Base-by-base conservation (phyloP, 192 early-diverging fungal genomes). In the Gigaspora rosea region DNA sequence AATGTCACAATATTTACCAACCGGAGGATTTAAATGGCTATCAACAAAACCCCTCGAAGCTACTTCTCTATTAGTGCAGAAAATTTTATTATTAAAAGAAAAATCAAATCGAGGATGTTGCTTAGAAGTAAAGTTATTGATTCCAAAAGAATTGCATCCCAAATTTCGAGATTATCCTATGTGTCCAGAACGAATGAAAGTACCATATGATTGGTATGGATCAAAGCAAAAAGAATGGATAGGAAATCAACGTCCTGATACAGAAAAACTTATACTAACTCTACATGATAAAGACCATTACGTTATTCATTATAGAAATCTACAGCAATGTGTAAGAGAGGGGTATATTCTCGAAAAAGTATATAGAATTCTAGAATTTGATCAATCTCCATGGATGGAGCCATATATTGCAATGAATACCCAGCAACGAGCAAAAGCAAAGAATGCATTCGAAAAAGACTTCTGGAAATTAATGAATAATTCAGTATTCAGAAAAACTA, bases 381-480 rank as follows among this genome's bases (percentile, higher is more conserved):
- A 73, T 0, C 56, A 73, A 73, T 73, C 71, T 4, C 71, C 52
- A 13, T 73, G 71, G 52, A n/a, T 16, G 54, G 15, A 33, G 57
- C 0, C 57, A 73, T 57, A 73, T 57, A 1, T n/a, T n/a, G 54
- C 52, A 36, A 57, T 36, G 12, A 73, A 73, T 73, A 73, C 71
- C 2, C 71, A n/a, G n/a, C 32, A n/a, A 73, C 33, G 52, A 57
- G 52, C 52, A n/a, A 73, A 73, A 41, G 71, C 71, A n/a, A 73
- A 73, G 12, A 73, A 73, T 73, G 71, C 52, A 0, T 73, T 73
- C 13, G 71, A 73, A 59, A 73, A 54, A 73, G 56, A 73, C 15
- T 59, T 73, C 32, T 73, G 71, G 52, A 73, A 73, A 18, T 73
- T 73, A 41, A 73, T 73, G 71, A 73, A 73, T n/a, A 73, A 73